These are phyloP conservation scores for Zasmidium citrigriseum DNA, from an alignment of 2,329 filamentous ascomycete species.

Conservation along the genomic window DNA sequence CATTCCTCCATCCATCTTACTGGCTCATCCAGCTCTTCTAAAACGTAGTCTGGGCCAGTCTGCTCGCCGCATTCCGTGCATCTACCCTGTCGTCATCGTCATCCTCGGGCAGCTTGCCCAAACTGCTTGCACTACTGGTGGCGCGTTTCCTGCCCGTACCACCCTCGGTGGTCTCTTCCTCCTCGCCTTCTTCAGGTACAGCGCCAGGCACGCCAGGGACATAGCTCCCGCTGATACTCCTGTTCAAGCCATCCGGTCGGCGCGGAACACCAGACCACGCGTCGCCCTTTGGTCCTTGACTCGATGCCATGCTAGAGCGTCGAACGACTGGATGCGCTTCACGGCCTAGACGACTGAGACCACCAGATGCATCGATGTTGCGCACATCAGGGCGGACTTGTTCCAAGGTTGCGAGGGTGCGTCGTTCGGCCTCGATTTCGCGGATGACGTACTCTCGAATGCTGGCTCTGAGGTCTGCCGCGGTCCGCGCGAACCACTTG, in stretches of 20 bases:
- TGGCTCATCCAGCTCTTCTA: slow-evolving; percentile 40
- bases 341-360: slow-evolving; percentile 83
- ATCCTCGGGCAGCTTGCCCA: slow-evolving; percentile 62
- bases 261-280: slow-evolving; percentile 94
- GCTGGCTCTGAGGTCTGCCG: slow-evolving; percentile 77
- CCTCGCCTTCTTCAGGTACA: slow-evolving; percentile 57
- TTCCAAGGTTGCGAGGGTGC: slow-evolving; percentile 89
- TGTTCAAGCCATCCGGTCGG: slow-evolving; percentile 72
- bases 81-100: slow-evolving; percentile 94
- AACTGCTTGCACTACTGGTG: slow-evolving; percentile 50
- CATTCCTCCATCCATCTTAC: too few species aligned
- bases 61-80: slow-evolving; percentile 90
- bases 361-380: slow-evolving; percentile 86
- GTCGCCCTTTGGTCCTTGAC: slow-evolving; percentile 96
- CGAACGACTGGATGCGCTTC: slow-evolving; percentile 78
- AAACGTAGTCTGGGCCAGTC: slow-evolving; percentile 92
- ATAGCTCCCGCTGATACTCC: slow-evolving; percentile 74
- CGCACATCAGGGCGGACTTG: slow-evolving; percentile 90
- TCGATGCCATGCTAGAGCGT: slow-evolving; percentile 79
- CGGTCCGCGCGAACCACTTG: slow-evolving; percentile 85
- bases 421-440: slow-evolving; percentile 92
- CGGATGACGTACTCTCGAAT: slow-evolving; percentile 91
- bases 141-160: slow-evolving; percentile 50
- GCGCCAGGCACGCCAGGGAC: slow-evolving; percentile 51
- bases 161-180: slow-evolving; percentile 44